Conservation (phyloP, 2,329 filamentous ascomycete species). For the Corynespora cassiicola region DNA sequence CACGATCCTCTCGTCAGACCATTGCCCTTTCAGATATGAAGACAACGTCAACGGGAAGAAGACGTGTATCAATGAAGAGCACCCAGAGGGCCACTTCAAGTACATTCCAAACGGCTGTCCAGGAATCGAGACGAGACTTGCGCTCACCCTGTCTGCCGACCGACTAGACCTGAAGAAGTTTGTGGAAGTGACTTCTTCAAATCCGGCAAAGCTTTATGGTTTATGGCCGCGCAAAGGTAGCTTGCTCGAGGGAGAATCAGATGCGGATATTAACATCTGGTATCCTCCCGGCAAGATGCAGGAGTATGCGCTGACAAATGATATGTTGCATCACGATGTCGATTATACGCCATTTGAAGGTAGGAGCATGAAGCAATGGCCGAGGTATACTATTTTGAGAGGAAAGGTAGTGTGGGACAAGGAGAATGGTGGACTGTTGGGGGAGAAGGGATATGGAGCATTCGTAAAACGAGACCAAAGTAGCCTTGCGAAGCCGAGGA, state of each 20-base stretch:
- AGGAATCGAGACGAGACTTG: constrained; percentile 63
- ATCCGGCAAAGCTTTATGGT: constrained; percentile 65
- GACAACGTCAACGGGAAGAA: constrained; percentile 52
- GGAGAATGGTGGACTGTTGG: constrained; percentile 59
- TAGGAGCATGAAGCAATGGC: constrained; percentile 64
- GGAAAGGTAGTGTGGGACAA: constrained; percentile 66
- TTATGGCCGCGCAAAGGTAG: constrained; percentile 60
- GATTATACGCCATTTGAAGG: constrained; percentile 71
- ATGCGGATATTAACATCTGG: constrained; percentile 66
- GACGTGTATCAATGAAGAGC: constrained; percentile 53
- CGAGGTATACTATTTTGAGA: constrained; percentile 65
- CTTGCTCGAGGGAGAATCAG: constrained; percentile 56
- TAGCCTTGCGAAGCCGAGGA: constrained; percentile 42
- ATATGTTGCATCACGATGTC: constrained; percentile 65
- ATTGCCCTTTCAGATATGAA: constrained; percentile 58
- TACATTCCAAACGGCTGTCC: constrained; percentile 66
- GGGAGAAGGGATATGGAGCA: constrained; percentile 55
- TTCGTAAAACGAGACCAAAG: constrained; percentile 55
- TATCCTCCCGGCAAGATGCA: constrained; percentile 46
- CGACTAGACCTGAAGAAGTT: constrained; percentile 57
- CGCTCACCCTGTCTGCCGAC: constrained; percentile 51
- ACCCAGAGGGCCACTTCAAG: constrained; percentile 57
- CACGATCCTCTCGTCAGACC: constrained; percentile 57
- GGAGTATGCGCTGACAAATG: constrained; percentile 57
- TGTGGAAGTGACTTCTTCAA: constrained; percentile 62